Percentiles rank a stretch among this genome's conserved stretches.
Conservation (phyloP, 176 grass and related monocot genomes). For the Aegilops sharonensis region DNA sequence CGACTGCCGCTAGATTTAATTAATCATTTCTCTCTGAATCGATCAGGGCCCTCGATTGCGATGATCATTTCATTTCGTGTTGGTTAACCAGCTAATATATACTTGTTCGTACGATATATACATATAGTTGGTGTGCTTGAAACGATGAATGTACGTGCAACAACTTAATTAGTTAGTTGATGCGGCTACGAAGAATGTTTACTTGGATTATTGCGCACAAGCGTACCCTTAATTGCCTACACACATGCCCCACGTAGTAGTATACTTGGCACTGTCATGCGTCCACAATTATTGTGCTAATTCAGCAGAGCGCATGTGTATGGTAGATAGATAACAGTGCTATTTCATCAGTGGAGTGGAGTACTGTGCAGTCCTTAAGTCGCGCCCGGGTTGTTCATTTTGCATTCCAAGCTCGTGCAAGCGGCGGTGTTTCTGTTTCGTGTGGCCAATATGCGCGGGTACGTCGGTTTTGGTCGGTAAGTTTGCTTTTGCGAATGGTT, state of each 20-base stretch:
- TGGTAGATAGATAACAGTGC: too few relatives aligned
- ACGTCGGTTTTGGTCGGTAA: too few relatives aligned
- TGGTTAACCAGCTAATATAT: too few relatives aligned
- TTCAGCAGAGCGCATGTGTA: too few relatives aligned
- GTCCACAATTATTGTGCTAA: too few relatives aligned
- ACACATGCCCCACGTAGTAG: not conserved
- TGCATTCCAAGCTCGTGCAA: not conserved
- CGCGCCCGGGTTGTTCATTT: not conserved
- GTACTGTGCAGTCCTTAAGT: too few relatives aligned
- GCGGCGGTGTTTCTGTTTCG: not conserved
- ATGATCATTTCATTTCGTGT: too few relatives aligned
- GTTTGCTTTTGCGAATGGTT: too few relatives aligned
- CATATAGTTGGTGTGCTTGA: not conserved
- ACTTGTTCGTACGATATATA: not conserved
- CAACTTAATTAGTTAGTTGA: not conserved
- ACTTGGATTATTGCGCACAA: not conserved
- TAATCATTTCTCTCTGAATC: too few relatives aligned
- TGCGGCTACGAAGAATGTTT: not conserved
- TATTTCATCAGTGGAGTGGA: too few relatives aligned
- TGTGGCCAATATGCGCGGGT: not conserved
- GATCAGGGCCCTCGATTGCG: too few relatives aligned
- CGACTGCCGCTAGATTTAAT: too few relatives aligned
- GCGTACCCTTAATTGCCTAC: not conserved
- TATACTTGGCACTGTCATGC: not conserved
- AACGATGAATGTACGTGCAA: not conserved